phyloP scores from a whole-genome alignment of 352 stramenopile genomes.

The Globisporangium ultimum region DNA sequence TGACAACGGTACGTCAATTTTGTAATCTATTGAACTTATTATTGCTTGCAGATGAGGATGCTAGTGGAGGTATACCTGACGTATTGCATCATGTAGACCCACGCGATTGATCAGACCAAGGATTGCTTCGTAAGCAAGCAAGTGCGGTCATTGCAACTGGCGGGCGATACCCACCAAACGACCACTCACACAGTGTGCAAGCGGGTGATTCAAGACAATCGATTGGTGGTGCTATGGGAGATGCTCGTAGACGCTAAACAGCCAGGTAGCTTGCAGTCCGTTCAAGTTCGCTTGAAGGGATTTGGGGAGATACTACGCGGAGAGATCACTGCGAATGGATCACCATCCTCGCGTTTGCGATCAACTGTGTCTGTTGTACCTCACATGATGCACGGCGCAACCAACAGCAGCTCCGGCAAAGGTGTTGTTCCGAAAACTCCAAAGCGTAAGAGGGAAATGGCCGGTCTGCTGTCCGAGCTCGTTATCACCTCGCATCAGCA shows the following conservation, averaged over 20 bases:
- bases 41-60: too few species aligned
- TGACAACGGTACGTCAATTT: too few species aligned
- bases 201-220: not conserved
- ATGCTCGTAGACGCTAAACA: not conserved
- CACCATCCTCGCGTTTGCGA: not conserved
- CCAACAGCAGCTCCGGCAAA: not conserved
- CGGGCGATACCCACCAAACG: not conserved
- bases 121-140: slow-evolving; percentile 6
- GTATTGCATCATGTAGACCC: not conserved
- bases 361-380: slow-evolving; percentile 3
- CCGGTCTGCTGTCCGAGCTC: not conserved
- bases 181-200: slow-evolving; percentile 4
- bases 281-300: not conserved
- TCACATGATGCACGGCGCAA: too few species aligned
- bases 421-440: not conserved
- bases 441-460: too few species aligned
- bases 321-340: too few species aligned
- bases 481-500: slow-evolving; percentile 5
- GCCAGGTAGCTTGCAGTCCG: not conserved
- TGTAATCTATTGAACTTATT: too few species aligned
- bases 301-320: not conserved
- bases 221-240: slow-evolving; percentile 6
- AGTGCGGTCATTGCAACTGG: not conserved
- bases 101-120: not conserved
- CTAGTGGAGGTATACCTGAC: too few species aligned